Base-by-base conservation (phyloP, 202 grass and related monocot genomes). In the Brachypodium distachyon region DNA sequence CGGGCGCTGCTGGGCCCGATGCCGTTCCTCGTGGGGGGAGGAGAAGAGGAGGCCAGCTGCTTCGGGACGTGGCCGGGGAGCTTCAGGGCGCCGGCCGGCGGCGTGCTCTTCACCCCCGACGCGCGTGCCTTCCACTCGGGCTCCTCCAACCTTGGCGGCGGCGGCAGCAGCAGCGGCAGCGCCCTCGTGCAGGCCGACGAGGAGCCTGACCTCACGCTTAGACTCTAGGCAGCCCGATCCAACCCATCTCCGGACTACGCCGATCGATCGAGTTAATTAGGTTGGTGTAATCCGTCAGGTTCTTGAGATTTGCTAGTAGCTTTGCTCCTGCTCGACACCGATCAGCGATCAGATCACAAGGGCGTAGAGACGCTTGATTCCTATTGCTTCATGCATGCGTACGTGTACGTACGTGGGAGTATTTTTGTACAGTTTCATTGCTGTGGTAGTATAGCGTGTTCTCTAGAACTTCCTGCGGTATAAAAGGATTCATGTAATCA, bases 191-290 rank as follows among this genome's bases (percentile, higher is more conserved):
- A 21, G 17, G 77, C 54, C 31, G 68, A 27, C 8, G 90, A 93
- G 73, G 90, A 93, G 84, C 90, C 84, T 62, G 90, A 93, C 54
- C 87, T 93, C 13, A 90, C 84, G 70, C 90, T 93, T 17, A 93
- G 87, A 77, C 87, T 93, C 40, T 89, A 86, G 86, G 48, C 75
- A 27, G 33, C 6, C 53, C 68, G 68, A 57, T 61, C 74, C n/a
- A n/a, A n/a, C n/a, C n/a, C n/a, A n/a, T n/a, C n/a, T n/a, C n/a
- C n/a, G n/a, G 40, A 12, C 53, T 12, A 0, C 34, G 81, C 46
- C 78, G 55, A 31, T 64, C 43, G 19, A 46, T 66, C 37, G 48
- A 7, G 21, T 40, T 29, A 23, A 58, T 51, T 73, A 72, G 49
- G 11, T 58, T 49, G 56, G 55, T 53, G 76, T 51, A 42, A 58